phyloP scores from a whole-genome alignment of 345 rosid genomes.

The Combretum micranthum region DNA sequence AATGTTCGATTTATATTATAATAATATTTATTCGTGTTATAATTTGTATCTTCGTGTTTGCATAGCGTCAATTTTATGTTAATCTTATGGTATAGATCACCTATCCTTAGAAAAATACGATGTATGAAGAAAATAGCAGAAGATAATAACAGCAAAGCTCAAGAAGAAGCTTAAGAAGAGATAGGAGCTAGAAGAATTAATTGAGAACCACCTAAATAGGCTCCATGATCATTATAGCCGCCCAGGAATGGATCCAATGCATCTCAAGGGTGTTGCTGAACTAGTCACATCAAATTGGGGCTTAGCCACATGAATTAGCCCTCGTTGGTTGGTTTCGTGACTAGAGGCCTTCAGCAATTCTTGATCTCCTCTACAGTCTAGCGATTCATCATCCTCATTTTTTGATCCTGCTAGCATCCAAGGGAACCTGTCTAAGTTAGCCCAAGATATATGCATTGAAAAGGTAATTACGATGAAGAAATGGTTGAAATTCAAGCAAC shows the following conservation, averaged over 20 bases:
- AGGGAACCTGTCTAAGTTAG: constrained; percentile 49
- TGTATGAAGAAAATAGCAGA: no score
- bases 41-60: no score
- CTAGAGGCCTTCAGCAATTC: no score
- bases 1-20: no score
- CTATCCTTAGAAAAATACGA: no score
- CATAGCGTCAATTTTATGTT: no score
- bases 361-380: no score
- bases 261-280: constrained; percentile 53
- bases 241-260: constrained; percentile 31
- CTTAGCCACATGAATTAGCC: constrained; percentile 55
- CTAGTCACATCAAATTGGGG: constrained; percentile 52
- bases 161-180: constrained; percentile 58
- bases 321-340: constrained; percentile 72
- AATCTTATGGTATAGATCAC: no score
- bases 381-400: no score
- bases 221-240: constrained; percentile 44
- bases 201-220: constrained; percentile 56
- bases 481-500: constrained; percentile 76
- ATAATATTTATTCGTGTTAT: no score
- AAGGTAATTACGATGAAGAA: constrained; percentile 73
- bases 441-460: constrained; percentile 59
- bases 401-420: no score
- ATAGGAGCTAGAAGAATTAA: constrained; percentile 57
- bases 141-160: constrained; percentile 42